Conservation (phyloP, 768 basidiomycete species). For the Lactarius vividus region DNA sequence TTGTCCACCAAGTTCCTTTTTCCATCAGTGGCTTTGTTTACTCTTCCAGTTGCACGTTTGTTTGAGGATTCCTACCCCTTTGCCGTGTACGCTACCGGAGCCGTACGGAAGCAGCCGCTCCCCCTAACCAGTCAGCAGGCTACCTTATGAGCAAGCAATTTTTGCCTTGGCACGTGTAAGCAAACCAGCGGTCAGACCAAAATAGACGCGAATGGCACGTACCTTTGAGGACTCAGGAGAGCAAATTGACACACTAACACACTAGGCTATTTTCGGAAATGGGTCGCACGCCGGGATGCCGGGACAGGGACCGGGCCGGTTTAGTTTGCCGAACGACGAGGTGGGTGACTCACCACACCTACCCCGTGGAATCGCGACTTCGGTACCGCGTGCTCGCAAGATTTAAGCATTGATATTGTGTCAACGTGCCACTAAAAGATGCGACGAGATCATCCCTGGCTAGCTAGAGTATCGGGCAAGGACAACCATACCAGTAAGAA, state of each 20-base stretch:
- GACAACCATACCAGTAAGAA: not conserved
- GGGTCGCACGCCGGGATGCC: not conserved
- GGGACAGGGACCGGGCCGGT: not conserved
- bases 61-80: not conserved
- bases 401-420: not conserved
- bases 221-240: not conserved
- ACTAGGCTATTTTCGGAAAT: not conserved
- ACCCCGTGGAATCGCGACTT: not conserved
- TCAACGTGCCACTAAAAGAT: not conserved
- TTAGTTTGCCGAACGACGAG: not conserved
- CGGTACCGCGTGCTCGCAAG: slow-evolving; percentile 1
- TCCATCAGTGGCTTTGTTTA: not conserved
- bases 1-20: slow-evolving; percentile 1
- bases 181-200: not conserved
- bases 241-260: not conserved
- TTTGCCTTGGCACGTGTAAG: not conserved
- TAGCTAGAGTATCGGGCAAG: not conserved
- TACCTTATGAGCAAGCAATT: not conserved
- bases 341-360: not conserved
- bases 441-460: not conserved
- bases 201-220: not conserved
- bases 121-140: not conserved
- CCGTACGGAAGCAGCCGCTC: not conserved
- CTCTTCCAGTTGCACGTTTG: not conserved
- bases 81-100: not conserved